phyloP scores from a whole-genome alignment of 345 rosid genomes.

The Syzygium aromaticum region DNA sequence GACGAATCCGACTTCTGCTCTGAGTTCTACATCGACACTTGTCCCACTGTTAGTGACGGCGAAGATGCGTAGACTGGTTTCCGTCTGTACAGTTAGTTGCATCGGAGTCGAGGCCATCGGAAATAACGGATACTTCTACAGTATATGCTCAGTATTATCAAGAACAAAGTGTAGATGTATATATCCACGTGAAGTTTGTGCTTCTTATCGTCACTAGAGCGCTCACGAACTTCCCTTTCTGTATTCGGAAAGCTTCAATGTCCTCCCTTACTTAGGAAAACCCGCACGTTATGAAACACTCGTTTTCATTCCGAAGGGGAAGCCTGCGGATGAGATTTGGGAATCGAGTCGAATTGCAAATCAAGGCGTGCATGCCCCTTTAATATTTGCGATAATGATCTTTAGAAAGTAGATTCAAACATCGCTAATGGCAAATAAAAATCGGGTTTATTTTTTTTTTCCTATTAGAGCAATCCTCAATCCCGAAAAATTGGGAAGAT shows the following conservation, averaged over 20 bases:
- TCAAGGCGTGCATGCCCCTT: not conserved
- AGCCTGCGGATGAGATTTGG: not conserved
- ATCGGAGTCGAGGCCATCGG: not conserved
- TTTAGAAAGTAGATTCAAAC: not conserved
- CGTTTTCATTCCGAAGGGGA: not conserved
- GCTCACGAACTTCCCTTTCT: not conserved
- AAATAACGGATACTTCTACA: not conserved
- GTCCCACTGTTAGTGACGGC: conserved; percentile 38
- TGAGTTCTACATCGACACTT: conserved; percentile 52
- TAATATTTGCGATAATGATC: not conserved
- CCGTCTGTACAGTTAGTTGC: not conserved
- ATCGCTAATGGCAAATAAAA: not conserved
- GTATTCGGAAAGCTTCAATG: not conserved
- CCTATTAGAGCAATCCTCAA: not conserved
- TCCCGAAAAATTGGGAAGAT: not conserved
- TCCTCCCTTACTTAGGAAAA: not conserved
- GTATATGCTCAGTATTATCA: not conserved
- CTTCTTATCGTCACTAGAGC: not conserved
- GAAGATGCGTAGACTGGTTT: conserved; percentile 33
- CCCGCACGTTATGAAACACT: not conserved
- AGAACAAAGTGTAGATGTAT: not conserved
- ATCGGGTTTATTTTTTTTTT: not conserved
- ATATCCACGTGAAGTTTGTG: not conserved
- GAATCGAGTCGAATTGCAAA: not conserved
- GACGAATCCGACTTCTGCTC: conserved; percentile 64